Conservation (phyloP, 129 eudicot genomes). For the Tagetes erecta region DNA sequence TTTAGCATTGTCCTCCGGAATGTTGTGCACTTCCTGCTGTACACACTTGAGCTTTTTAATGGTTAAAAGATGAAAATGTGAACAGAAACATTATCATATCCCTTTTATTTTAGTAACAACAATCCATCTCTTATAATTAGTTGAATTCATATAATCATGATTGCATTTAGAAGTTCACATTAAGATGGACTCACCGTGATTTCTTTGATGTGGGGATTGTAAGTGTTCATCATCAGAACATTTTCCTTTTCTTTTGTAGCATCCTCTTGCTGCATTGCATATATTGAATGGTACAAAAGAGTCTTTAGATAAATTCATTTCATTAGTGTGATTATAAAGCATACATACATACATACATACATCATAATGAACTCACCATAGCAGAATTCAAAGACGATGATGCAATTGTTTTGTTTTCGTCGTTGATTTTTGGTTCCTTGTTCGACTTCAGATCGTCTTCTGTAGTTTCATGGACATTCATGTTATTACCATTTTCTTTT, state of each 20-base stretch:
- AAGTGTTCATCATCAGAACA: background rate
- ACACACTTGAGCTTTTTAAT: constrained; percentile 5
- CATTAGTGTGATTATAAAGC: background rate
- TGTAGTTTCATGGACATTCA: background rate
- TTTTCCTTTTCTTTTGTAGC: background rate
- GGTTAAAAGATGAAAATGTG: background rate
- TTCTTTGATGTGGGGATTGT: background rate
- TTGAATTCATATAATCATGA: background rate
- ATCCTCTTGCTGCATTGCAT: constrained; percentile 3
- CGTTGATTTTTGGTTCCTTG: constrained; percentile 9
- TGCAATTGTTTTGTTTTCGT: background rate
- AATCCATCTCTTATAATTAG: background rate
- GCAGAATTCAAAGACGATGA: background rate
- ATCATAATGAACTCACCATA: constrained; percentile 9
- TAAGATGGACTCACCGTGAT: constrained; percentile 25
- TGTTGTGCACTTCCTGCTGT: constrained; percentile 26
- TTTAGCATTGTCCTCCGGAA: background rate
- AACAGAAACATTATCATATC: background rate
- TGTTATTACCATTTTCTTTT: background rate
- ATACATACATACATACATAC: background rate
- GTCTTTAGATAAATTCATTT: background rate
- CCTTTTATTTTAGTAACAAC: background rate
- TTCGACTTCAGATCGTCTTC: constrained; percentile 14
- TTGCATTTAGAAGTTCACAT: background rate
- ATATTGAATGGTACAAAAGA: background rate